Percentiles rank a stretch among this genome's conserved stretches.
These are phyloP conservation scores for Aspergillus baeticus DNA, from an alignment of 495 filamentous ascomycete genomes.

Conservation along the genomic window DNA sequence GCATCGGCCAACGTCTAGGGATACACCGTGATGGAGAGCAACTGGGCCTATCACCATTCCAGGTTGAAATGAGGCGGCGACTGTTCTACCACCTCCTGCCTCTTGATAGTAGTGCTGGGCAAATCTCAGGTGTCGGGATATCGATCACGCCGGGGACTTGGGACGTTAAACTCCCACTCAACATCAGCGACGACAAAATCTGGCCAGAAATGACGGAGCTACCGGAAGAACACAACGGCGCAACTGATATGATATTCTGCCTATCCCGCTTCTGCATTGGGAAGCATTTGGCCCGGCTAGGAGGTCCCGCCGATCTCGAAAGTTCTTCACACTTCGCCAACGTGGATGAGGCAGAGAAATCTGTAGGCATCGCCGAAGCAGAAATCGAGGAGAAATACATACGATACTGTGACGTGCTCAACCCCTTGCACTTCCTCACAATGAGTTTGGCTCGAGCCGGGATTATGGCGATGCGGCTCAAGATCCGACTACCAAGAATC, in stretches of 20 bases:
- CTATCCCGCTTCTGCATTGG: conserved; percentile 36
- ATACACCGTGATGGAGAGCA: conserved; percentile 43
- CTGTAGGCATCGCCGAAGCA: conserved; percentile 23
- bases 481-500: no score
- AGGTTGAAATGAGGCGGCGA: conserved; percentile 47
- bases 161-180: conserved; percentile 44
- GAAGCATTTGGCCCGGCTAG: no score
- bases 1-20: conserved; percentile 44
- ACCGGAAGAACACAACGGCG: conserved; percentile 50
- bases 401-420: conserved; percentile 56
- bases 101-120: conserved; percentile 33
- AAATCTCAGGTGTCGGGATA: conserved; percentile 30
- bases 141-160: conserved; percentile 15
- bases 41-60: conserved; percentile 36
- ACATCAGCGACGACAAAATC: conserved; percentile 59
- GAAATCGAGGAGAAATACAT: conserved; percentile 48
- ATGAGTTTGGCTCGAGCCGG: no score
- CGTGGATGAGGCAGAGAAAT: no score
- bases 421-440: conserved; percentile 53
- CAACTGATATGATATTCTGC: conserved; percentile 69
- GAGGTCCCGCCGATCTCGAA: no score
- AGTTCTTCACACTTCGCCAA: no score
- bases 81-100: conserved; percentile 41
- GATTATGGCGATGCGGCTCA: no score
- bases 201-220: conserved; percentile 55